A percentile compares a stretch with the other conserved stretches of the same genome.
phyloP scores from a whole-genome alignment of 805 yeast species.

The Metschnikowia continentalis region DNA sequence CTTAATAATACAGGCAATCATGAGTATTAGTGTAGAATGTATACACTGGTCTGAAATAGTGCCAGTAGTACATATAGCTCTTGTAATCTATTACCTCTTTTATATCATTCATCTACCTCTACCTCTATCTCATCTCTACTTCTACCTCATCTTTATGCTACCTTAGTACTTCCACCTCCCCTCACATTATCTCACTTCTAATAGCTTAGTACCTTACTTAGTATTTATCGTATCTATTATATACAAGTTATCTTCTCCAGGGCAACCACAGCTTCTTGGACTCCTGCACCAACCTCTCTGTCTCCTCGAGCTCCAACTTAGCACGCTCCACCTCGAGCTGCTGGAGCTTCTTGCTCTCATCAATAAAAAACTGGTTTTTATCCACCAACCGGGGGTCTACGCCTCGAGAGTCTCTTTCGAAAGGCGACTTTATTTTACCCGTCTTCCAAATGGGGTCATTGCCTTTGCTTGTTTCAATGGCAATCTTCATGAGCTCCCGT shows the following conservation, averaged over 20 bases:
- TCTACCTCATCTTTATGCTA: too few species aligned
- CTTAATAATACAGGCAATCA: too few species aligned
- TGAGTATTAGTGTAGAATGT: too few species aligned
- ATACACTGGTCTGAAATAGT: too few species aligned
- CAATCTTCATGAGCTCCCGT: constrained; percentile 63
- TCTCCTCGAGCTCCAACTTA: constrained; percentile 14
- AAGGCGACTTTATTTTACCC: constrained; percentile 65
- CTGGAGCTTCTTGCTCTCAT: constrained; percentile 38
- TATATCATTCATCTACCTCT: too few species aligned
- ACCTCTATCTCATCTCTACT: too few species aligned
- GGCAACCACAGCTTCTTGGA: constrained; percentile 23
- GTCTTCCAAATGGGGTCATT: constrained; percentile 83
- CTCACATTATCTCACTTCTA: too few species aligned
- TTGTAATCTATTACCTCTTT: too few species aligned
- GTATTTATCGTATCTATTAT: too few species aligned
- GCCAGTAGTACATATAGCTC: too few species aligned
- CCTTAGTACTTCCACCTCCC: too few species aligned
- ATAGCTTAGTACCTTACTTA: too few species aligned
- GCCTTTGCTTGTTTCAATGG: constrained; percentile 56
- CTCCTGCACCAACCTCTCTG: constrained; percentile 18
- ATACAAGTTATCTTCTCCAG: constrained; percentile 8
- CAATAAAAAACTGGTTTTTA: constrained; percentile 46
- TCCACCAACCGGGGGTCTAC: constrained; percentile 33
- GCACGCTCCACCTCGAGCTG: constrained; percentile 28
- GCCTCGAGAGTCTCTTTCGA: constrained; percentile 47